A percentile compares a stretch with the other conserved stretches of the same genome.
Evolutionary conservation across 2,329 filamentous ascomycete species (phyloP).

Genomic region (Pyrenochaeta sp.): DNA sequence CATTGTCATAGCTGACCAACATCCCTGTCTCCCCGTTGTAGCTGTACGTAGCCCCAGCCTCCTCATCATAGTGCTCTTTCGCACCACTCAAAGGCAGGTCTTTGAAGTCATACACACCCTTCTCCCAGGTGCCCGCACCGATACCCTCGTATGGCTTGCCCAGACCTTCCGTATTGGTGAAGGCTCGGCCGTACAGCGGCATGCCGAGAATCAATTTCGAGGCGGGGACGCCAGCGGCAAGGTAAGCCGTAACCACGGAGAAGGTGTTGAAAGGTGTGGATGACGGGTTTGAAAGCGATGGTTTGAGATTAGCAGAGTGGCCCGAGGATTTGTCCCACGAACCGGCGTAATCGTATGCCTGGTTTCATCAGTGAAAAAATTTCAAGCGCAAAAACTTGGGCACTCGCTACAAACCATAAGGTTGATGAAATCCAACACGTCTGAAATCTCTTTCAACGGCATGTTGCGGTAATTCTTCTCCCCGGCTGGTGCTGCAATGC

Average conservation of each 20-base stretch:
- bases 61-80: conserved; percentile 69
- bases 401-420: conserved; percentile 49
- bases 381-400: neutral
- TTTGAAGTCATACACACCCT: conserved; percentile 84
- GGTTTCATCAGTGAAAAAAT: neutral
- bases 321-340: conserved; percentile 77
- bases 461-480: conserved; percentile 54
- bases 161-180: conserved; percentile 78
- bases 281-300: conserved; percentile 63
- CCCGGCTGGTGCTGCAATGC: conserved; percentile 56
- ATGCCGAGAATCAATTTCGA: conserved; percentile 87
- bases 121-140: conserved; percentile 84
- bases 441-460: conserved; percentile 52
- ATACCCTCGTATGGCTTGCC: conserved; percentile 75
- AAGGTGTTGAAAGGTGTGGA: conserved; percentile 82
- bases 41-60: conserved; percentile 77
- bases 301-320: conserved; percentile 83
- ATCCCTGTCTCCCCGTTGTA: conserved; percentile 70
- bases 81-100: conserved; percentile 75
- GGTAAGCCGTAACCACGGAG: conserved; percentile 76
- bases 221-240: conserved; percentile 65
- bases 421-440: conserved; percentile 59
- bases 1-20: conserved; percentile 81
- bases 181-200: conserved; percentile 90
- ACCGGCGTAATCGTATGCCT: conserved; percentile 69